Base-by-base conservation (phyloP, 306 rosid species). In the Neltuma alba region DNA sequence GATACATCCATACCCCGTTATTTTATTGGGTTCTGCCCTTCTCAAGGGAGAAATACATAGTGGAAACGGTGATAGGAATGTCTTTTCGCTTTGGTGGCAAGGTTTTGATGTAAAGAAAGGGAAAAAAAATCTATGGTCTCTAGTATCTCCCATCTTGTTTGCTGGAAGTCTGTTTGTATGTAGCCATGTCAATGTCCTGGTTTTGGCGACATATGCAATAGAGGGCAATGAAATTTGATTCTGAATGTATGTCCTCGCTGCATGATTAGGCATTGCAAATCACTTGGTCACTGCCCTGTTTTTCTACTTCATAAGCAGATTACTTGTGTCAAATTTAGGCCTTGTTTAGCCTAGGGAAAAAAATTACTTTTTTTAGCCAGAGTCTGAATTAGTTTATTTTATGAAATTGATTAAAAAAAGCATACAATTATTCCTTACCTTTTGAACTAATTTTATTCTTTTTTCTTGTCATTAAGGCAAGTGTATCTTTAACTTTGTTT, bases 81-180 rank as follows among this genome's bases (percentile, higher is more conserved):
- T n/a, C n/a, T n/a, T n/a, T n/a, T n/a, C n/a, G n/a, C n/a, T n/a
- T n/a, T n/a, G n/a, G n/a, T n/a, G n/a, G n/a, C n/a, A n/a, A n/a
- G n/a, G 85, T 47, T 62, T 30, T 69, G 50, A 37, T 83, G 87
- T 80, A 77, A 73, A 76, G 72, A 36, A 63, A n/a, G 38, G 20
- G 52, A 4, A n/a, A n/a, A 44, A 52, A 25, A 40, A 45, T 69
- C 28, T 3, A 33, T 71, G 54, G 57, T 65, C 78, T 60, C 62
- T 33, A 21, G 47, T 41, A 30, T 72, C 45, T 16, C 9, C n/a
- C 63, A 31, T 54, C 45, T 27, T 48, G 55, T 5, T 20, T 10
- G 9, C 40, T 57, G 30, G 40, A 52, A 61, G 57, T 76, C 58
- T 63, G n/a, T 28, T 9, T 72, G 78, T 67, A 42, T 76, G 61